Base-by-base conservation (phyloP, 495 filamentous ascomycete genomes). In the Penicillium macrosclerotiorum region DNA sequence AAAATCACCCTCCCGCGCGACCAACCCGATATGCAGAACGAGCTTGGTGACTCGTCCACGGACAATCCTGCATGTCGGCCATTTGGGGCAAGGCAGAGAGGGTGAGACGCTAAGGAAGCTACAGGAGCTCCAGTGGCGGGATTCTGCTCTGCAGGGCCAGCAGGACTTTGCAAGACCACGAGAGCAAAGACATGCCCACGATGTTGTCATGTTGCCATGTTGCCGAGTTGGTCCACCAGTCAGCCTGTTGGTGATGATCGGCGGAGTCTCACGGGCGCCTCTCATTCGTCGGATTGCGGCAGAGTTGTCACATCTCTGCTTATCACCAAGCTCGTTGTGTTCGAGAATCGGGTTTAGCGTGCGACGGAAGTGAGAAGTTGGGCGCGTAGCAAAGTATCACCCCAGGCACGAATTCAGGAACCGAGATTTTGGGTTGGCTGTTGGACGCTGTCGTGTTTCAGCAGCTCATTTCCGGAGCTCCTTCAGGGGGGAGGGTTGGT, bases 291-390 rank as follows among this genome's bases (percentile, higher is more conserved):
- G 20, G 40, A 14, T 12, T 19, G 19, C 16, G 7, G 59, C 51
- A 55, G 59, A 53, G 55, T 43, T 46, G 43, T 62, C 59, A 62
- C 59, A 59, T 37, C 29, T 50, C 18, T 49, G 52, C 51, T 53
- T 51, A 59, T 55, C 39, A 34, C 39, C 19, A 32, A 54, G 42
- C 48, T 40, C n/a, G n/a, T n/a, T n/a, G n/a, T n/a, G n/a, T n/a
- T n/a, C n/a, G n/a, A n/a, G n/a, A n/a, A n/a, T n/a, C n/a, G n/a
- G n/a, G n/a, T n/a, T n/a, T n/a, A n/a, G 8, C 35, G 25, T 6
- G 6, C 6, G 25, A 12, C 12, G 39, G 34, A 12, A 14, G 42
- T 23, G 14, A 16, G 7, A 24, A 43, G 38, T 38, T 44, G 51
- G 51, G 55, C 55, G 55, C 55, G 52, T 58, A 58, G 17, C 43